Base-by-base conservation (phyloP, 1,139 yeast genomes). In the Lodderomyces oxycetoniae region DNA sequence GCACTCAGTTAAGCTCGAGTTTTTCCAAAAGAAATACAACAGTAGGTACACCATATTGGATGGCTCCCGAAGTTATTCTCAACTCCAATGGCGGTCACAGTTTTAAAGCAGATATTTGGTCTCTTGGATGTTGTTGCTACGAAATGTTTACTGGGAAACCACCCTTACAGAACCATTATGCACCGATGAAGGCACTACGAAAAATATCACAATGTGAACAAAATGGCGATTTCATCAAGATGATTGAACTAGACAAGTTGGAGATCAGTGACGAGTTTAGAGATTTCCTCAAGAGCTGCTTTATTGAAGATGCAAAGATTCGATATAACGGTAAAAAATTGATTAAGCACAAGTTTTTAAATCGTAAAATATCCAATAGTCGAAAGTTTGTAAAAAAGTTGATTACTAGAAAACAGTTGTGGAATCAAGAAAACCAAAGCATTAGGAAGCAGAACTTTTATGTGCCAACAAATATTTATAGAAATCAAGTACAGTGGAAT, bases 41-140 rank as follows among this genome's bases (percentile, higher is more conserved):
- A 50, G 98, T 91, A 6, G 98, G 99, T 0, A 91, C 98, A 0
- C 98, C 99, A 1, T 91, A 89, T 55, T 91, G 97, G 93, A 93
- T 93, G 98, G 94, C 97, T 0, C 98, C 98, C 0, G 99, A 93
- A 50, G 95, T 91, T 2, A 83, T 91, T 29, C 63, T 79, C 48
- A 95, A 87, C 53, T 82, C 83, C 36, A 56, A 59, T 29, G 72
- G 71, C 31, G 95, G 91, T 8, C 94, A 93, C 55, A 79, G 86
- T 43, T 84, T 73, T 52, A 75, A 84, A 45, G 96, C 98, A 1
- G 98, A 93, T 55, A 77, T 91, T 3, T 93, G 98, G 98, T 87
- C 96, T 1, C 61, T 93, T 37, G 99, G 98, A 0, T 86, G 91
- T 42, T 86, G 95, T 23, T 83, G 89, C 1, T 83, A 80, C 41